These are phyloP conservation scores for Candida glaebosa DNA, from an alignment of 805 yeast species.

Conservation along the genomic window DNA sequence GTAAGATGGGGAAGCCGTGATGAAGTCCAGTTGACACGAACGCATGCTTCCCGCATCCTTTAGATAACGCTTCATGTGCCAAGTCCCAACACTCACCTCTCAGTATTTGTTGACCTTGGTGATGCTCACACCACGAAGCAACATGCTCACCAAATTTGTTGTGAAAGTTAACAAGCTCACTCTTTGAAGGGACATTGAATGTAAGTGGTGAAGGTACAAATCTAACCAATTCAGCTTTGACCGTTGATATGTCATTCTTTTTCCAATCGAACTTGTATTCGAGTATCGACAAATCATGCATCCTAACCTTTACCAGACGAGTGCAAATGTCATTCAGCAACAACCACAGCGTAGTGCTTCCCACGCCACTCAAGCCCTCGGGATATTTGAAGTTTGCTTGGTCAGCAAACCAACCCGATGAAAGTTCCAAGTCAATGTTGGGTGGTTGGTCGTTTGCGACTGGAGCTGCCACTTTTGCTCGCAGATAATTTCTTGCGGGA, in stretches of 20 bases:
- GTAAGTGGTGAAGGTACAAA: conserved; percentile 44
- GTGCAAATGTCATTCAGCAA: conserved; percentile 11
- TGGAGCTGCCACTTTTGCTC: conserved; percentile 12
- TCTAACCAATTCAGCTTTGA: conserved; percentile 24
- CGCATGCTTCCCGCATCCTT: conserved; percentile 58
- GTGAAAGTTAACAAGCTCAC: conserved; percentile 30
- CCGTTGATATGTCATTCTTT: conserved; percentile 17
- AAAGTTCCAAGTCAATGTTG: conserved; percentile 39
- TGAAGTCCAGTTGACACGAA: conserved; percentile 45
- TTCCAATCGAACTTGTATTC: conserved; percentile 40
- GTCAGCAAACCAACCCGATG: conserved; percentile 46
- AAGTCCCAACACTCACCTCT: conserved; percentile 63
- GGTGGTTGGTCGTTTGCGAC: conserved; percentile 24
- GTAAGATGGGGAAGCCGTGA: conserved; percentile 46
- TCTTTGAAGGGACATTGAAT: conserved; percentile 24
- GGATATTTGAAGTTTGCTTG: conserved; percentile 33
- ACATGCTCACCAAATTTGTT: conserved; percentile 48
- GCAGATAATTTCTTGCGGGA: conserved; percentile 22
- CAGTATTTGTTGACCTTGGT: conserved; percentile 46
- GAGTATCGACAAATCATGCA: conserved; percentile 40
- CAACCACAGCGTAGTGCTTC: conserved; percentile 18
- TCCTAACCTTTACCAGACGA: conserved; percentile 33
- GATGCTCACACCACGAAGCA: conserved; percentile 52
- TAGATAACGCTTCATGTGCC: conserved; percentile 50
- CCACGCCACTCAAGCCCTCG: conserved; percentile 30